Evolutionary conservation across 148 eudicot species (phyloP).

Genomic region (Pharnaceum exiguum): DNA sequence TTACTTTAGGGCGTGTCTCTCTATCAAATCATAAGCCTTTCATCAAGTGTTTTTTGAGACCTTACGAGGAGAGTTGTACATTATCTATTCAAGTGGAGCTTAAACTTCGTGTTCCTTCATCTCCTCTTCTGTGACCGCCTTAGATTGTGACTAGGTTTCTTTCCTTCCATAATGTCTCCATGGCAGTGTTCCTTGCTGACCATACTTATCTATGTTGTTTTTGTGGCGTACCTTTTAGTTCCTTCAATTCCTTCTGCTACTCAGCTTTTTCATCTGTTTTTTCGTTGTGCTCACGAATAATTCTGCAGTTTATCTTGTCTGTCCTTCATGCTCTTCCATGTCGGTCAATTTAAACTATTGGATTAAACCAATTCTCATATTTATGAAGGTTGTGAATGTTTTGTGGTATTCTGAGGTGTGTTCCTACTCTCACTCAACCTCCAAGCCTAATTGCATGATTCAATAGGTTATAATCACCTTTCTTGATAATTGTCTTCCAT

Average conservation of each 20-base stretch:
- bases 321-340: constrained; percentile 17
- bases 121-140: constrained; percentile 23
- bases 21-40: constrained; percentile 16
- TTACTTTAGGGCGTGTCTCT: constrained; percentile 15
- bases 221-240: constrained; percentile 11
- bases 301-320: constrained; percentile 17
- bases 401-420: not conserved
- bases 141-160: constrained; percentile 32
- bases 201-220: constrained; percentile 16
- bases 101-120: constrained; percentile 25
- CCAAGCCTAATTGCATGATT: constrained; percentile 12
- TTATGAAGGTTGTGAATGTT: constrained; percentile 1
- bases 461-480: constrained; percentile 5
- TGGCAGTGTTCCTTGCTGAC: constrained; percentile 10
- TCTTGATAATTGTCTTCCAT: no score
- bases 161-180: constrained; percentile 17
- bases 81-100: constrained; percentile 21
- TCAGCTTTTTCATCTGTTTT: constrained; percentile 15
- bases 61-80: constrained; percentile 11
- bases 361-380: not conserved
- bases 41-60: constrained; percentile 23
- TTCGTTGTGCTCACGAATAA: constrained; percentile 9
- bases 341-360: constrained; percentile 9
- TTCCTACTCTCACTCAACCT: constrained; percentile 7
- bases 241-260: constrained; percentile 17